phyloP scores from a whole-genome alignment of 768 basidiomycete species.

The Termitomyces bulborhizus region DNA sequence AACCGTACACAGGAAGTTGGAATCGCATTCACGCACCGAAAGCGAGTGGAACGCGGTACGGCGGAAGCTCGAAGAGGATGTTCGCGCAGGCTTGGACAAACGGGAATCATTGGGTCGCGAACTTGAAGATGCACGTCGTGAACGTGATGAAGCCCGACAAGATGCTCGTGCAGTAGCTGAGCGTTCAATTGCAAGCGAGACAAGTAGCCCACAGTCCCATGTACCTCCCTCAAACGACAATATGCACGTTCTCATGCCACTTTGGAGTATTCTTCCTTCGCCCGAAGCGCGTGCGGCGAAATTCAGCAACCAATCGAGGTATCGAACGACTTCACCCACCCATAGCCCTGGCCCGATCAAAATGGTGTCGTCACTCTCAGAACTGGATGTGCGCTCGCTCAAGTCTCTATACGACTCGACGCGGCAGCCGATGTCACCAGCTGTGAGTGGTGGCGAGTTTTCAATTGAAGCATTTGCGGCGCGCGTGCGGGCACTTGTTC shows the following conservation, averaged over 20 bases:
- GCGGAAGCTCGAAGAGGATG: constrained; percentile 44
- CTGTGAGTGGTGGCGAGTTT: constrained; percentile 36
- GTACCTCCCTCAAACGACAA: constrained; percentile 19
- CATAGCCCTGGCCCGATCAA: constrained; percentile 6
- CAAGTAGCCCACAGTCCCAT: constrained; percentile 12
- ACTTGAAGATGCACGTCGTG: constrained; percentile 46
- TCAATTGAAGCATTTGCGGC: constrained; percentile 70
- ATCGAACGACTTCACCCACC: constrained; percentile 40
- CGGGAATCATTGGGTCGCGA: constrained; percentile 42
- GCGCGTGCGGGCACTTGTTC: constrained; percentile 74
- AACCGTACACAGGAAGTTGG: constrained; percentile 37
- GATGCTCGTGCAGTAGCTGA: constrained; percentile 24
- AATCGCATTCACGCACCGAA: constrained; percentile 34
- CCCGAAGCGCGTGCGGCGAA: constrained; percentile 74
- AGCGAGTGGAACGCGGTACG: constrained; percentile 42
- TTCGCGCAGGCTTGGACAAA: constrained; percentile 38
- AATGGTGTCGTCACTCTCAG: constrained; percentile 55
- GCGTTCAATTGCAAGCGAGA: constrained; percentile 1
- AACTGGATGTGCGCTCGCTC: constrained; percentile 82
- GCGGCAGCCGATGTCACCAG: constrained; percentile 21
- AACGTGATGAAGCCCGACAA: constrained; percentile 43
- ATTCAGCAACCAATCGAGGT: constrained; percentile 38
- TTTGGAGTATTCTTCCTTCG: constrained; percentile 83
- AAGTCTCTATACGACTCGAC: constrained; percentile 66
- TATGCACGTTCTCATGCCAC: constrained; percentile 54